Evolutionary conservation across 2,329 filamentous ascomycete species (phyloP), one percentile per base, ranked within the genome.

Genomic region (Aspergillus cejpii): DNA sequence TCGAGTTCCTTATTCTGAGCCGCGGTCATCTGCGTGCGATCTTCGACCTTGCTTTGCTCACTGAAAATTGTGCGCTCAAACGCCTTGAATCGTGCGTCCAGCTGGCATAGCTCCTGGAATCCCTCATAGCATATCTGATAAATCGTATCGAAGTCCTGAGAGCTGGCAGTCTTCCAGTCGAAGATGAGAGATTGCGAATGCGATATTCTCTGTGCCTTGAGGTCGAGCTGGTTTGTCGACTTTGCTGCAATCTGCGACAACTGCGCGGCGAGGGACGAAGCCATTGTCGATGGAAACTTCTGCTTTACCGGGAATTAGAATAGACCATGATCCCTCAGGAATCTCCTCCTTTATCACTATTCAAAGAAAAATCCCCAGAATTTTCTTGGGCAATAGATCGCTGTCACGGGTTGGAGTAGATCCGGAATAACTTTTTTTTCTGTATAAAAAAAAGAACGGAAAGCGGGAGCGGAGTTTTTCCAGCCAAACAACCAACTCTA

Each of bases 131-230:
- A 97, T 64, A 94, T 80, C 45, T 85, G 80, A 65, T 86, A 97
- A 47, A 98, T 78, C 3, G 84, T 86, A 62, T 95, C 87, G 66
- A 91, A 95, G 60, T 84, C 92, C 72, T 99, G 92, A 12, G 82
- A 83, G 5, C 85, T 84, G 40, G 92, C 92, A 56, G 91, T 77
- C 62, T 83, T 81, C 48, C 86, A 79, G 58, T 95, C 90, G 73
- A 94, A 98, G 48, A 99, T 87, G 50, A 99, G 74, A 42, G 92
- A 98, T 68, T 96, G 91, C 53, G 87, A 87, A 71, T 98, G 92
- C 51, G 87, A 82, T 49, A 85, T 81, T 69, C 89, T 91, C 72
- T 96, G 89, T 60, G 90, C 87, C 71, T 94, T 95, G 58, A 95
- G 78, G 65, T 97, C 87, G 60, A 97, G 80, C 56, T 91, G 85